Evolutionary conservation across 192 early-diverging fungal genomes (phyloP).

Genomic region (Piromyces finnis): DNA sequence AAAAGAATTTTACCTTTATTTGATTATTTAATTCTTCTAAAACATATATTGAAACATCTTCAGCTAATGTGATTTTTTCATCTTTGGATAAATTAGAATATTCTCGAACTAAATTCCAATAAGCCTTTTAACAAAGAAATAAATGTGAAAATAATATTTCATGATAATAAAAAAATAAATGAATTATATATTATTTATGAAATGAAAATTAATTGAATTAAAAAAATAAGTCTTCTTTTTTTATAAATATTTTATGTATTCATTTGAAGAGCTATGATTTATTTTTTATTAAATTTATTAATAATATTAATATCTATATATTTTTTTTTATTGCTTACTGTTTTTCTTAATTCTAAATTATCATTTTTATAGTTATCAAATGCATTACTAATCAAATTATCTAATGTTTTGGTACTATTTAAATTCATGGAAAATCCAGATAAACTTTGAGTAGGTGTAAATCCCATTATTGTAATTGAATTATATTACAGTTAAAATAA

Average conservation of each 20-base stretch:
- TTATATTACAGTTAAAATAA: too few relatives aligned
- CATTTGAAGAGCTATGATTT: too few relatives aligned
- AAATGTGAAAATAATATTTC: too few relatives aligned
- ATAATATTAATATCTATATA: too few relatives aligned
- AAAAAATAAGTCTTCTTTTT: too few relatives aligned
- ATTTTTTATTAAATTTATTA: too few relatives aligned
- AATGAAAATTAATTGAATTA: too few relatives aligned
- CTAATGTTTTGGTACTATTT: background rate
- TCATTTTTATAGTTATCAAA: background rate
- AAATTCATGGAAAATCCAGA: background rate
- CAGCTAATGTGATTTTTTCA: background rate
- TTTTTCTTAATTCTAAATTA: background rate
- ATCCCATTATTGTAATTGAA: too few relatives aligned
- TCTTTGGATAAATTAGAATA: background rate
- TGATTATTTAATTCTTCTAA: background rate
- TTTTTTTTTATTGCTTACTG: background rate
- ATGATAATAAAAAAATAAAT: too few relatives aligned
- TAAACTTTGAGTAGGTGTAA: too few relatives aligned
- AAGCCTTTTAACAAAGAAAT: background rate
- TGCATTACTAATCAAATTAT: background rate
- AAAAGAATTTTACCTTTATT: background rate
- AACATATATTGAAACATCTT: background rate
- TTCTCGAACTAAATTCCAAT: background rate
- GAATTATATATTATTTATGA: too few relatives aligned
- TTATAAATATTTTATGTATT: too few relatives aligned